Conservation (phyloP, 139 green algal species). For the Astrephomene gubernaculifera region DNA sequence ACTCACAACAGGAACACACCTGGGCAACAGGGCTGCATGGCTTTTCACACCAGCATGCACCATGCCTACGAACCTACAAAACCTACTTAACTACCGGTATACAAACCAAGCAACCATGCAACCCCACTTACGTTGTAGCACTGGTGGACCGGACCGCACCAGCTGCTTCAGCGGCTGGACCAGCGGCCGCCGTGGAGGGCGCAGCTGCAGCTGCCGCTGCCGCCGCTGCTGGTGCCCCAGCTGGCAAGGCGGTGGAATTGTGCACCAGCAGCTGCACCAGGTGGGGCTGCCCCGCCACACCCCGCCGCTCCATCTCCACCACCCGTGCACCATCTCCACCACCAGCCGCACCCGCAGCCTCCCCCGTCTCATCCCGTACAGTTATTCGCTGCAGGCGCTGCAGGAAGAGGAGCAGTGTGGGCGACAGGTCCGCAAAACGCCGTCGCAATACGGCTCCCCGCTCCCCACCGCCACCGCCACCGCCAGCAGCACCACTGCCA, state of each 20-base stretch:
- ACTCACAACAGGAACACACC: no score
- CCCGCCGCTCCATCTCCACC: conserved; percentile 23
- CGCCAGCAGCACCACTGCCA: background rate
- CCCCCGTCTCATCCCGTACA: conserved; percentile 40
- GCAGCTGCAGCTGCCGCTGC: background rate
- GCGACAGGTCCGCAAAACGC: conserved; percentile 58
- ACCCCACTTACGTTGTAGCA: background rate
- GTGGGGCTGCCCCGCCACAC: background rate
- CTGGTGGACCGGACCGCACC: background rate
- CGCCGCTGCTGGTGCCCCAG: background rate
- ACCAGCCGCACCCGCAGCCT: background rate
- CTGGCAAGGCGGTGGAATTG: background rate
- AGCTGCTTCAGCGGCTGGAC: no score
- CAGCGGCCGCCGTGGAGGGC: background rate
- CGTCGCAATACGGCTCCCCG: conserved; percentile 32
- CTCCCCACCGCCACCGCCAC: background rate
- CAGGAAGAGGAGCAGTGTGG: conserved; percentile 69
- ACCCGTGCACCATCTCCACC: background rate
- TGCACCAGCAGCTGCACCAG: conserved; percentile 19
- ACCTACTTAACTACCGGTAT: no score
- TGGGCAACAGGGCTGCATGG: no score
- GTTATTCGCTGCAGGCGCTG: conserved; percentile 48
- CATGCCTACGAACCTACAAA: no score
- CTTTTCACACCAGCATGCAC: no score
- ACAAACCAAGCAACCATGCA: no score